phyloP scores from a whole-genome alignment of 345 rosid genomes.

The Carallia brachiata region DNA sequence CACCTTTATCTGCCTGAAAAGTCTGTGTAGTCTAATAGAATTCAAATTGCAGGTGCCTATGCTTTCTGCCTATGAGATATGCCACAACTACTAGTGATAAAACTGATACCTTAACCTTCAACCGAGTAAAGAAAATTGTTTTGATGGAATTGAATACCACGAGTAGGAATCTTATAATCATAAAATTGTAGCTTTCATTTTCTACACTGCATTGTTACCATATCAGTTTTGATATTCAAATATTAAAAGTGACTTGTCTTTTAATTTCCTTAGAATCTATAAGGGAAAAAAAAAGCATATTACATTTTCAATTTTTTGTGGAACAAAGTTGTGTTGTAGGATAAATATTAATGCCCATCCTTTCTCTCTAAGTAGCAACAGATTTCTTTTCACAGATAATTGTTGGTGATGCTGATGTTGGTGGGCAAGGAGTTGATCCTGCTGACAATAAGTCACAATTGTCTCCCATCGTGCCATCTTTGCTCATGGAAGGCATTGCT shows the following conservation, averaged over 20 bases:
- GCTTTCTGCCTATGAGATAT: slow-evolving; percentile 98
- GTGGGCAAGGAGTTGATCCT: slow-evolving; percentile 58
- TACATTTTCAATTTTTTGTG: too few relatives aligned
- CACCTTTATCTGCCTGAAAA: background rate
- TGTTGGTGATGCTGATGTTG: slow-evolving; percentile 82
- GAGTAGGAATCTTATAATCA: too few relatives aligned
- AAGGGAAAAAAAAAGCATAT: too few relatives aligned
- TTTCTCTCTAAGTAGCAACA: background rate
- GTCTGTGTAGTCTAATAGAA: slow-evolving; percentile 12
- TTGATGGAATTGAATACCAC: too few relatives aligned
- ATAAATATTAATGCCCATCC: background rate
- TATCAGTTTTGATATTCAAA: too few relatives aligned
- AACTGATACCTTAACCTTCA: slow-evolving; percentile 92
- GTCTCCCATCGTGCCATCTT: slow-evolving; percentile 43
- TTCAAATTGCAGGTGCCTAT: slow-evolving; percentile 69
- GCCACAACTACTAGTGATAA: slow-evolving; percentile 99
- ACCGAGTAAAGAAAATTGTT: slow-evolving; percentile 25
- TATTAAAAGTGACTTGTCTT: too few relatives aligned
- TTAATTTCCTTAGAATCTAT: too few relatives aligned
- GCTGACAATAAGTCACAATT: slow-evolving; percentile 31
- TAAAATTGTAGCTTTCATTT: too few relatives aligned
- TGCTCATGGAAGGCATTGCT: slow-evolving; percentile 57
- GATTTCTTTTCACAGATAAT: slow-evolving; percentile 61
- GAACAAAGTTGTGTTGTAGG: background rate
- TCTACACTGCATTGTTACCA: too few relatives aligned